A percentile compares a stretch with the other conserved stretches of the same genome.
Conservation (phyloP, 78 protist genomes). For the Dictyostelium intermedium region DNA sequence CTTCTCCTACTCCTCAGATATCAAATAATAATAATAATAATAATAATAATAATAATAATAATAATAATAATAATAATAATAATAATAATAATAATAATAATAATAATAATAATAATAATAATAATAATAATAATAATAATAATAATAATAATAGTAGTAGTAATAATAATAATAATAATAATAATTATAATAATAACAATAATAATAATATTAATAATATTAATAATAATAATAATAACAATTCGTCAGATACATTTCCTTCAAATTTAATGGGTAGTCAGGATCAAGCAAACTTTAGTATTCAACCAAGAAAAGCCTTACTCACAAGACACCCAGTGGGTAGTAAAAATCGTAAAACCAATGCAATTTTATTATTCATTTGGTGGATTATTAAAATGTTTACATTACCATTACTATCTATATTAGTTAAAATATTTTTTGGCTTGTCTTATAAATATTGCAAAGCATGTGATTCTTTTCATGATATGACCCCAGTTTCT, state of each 20-base stretch:
- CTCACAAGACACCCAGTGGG: conserved; percentile 72
- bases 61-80: background rate
- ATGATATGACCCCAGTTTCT: conserved; percentile 78
- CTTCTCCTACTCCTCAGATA: background rate
- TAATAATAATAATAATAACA: too few relatives aligned
- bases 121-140: background rate
- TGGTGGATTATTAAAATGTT: conserved; percentile 76
- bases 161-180: too few relatives aligned
- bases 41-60: background rate
- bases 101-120: too few relatives aligned
- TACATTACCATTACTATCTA: conserved; percentile 41
- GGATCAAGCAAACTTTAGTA: conserved; percentile 43
- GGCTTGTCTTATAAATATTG: conserved; percentile 63
- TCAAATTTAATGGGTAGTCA: background rate
- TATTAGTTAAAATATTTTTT: conserved; percentile 62
- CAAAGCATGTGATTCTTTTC: conserved; percentile 70
- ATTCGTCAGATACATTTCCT: background rate
- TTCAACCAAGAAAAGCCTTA: conserved; percentile 70
- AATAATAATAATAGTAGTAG: background rate
- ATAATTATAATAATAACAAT: too few relatives aligned
- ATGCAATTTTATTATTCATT: conserved; percentile 17
- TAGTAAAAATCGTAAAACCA: conserved; percentile 13
- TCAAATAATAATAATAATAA: background rate
- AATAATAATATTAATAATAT: too few relatives aligned
- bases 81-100: background rate